Base-by-base conservation (phyloP, 1,284 basidiomycete genomes). In the Exobasidium rhododendri region DNA sequence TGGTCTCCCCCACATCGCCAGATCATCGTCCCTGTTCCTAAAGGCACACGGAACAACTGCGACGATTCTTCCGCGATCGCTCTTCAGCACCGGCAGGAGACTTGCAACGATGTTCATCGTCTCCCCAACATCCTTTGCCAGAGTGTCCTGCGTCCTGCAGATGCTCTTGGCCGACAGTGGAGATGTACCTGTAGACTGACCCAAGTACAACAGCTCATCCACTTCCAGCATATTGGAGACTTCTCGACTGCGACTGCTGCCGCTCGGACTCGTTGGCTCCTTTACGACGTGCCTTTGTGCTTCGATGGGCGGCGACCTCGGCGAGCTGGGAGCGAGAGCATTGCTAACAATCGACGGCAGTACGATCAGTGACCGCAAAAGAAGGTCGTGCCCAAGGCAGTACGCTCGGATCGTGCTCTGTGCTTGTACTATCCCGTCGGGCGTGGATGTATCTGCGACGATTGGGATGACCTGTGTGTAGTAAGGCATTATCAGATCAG, bases 371-470 rank as follows among this genome's bases (percentile, higher is more conserved):
- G 69, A 69, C 24, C 67, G 65, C 5, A 73, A 61, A 40, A 71
- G 35, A 0, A 73, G 55, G 50, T 69, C 62, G 47, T 73, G 70
- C 30, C 64, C 64, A 24, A 45, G 56, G 59, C 69, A 71, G 43
- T 73, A 73, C 4, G 69, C 66, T 26, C 63, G 67, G 30, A 73
- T 63, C 30, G 70, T 73, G 10, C 61, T 63, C n/a, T 64, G 70
- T 54, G 70, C 67, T 64, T 66, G 63, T 2, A 64, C 47, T 30
- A 73, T 29, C 2, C 69, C 69, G 13, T 68, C 68, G 2, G 63
- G 45, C 1, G 64, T 60, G 32, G 68, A 62, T 2, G 64, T 62
- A 31, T 73, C 65, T 2, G 65, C 70, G 58, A 73, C 70, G 53
- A 73, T 66, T 22, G 70, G 70, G 10, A 73, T 71, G 7, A 54